Evolutionary conservation across 2,329 filamentous ascomycete species (phyloP).

Genomic region (Ceratocystis cubensis): DNA sequence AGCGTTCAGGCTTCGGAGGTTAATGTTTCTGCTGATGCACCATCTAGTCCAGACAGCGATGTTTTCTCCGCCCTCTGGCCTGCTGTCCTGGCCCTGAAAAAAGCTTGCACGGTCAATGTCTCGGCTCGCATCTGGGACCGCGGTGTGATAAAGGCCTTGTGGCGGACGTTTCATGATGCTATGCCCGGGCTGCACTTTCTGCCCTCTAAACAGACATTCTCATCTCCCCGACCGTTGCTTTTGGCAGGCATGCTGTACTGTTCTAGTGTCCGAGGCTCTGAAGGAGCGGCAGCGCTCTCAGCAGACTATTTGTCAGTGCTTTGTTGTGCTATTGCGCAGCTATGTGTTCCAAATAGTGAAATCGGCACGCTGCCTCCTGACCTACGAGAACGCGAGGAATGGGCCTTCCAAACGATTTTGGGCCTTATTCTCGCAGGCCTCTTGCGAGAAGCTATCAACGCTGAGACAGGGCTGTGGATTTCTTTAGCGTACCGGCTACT

Average conservation of each 20-base stretch:
- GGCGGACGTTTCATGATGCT: constrained; percentile 33
- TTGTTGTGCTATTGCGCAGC: constrained; percentile 31
- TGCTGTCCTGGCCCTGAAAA: constrained; percentile 26
- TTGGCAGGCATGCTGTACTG: constrained; percentile 35
- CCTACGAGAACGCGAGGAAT: constrained; percentile 27
- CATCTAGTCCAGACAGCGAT: constrained; percentile 17
- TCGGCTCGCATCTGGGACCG: constrained; percentile 28
- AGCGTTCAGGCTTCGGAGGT: not conserved
- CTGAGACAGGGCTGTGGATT: constrained; percentile 34
- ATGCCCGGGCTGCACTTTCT: constrained; percentile 36
- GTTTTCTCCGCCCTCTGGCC: constrained; percentile 26
- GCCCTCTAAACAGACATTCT: constrained; percentile 33
- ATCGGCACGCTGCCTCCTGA: constrained; percentile 25
- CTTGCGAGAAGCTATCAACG: constrained; percentile 32
- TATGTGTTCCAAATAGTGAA: constrained; percentile 29
- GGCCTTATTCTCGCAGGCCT: constrained; percentile 33
- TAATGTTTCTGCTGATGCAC: not conserved
- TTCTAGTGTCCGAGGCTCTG: constrained; percentile 28
- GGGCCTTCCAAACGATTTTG: constrained; percentile 33
- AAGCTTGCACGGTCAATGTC: constrained; percentile 24
- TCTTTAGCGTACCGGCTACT: constrained; percentile 33
- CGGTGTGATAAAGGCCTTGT: constrained; percentile 28
- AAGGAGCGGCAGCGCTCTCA: constrained; percentile 29
- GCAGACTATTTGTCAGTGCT: constrained; percentile 31
- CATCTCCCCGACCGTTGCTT: constrained; percentile 32